Evolutionary conservation across 495 filamentous ascomycete genomes (phyloP).

Genomic region (Xylaria grammica): DNA sequence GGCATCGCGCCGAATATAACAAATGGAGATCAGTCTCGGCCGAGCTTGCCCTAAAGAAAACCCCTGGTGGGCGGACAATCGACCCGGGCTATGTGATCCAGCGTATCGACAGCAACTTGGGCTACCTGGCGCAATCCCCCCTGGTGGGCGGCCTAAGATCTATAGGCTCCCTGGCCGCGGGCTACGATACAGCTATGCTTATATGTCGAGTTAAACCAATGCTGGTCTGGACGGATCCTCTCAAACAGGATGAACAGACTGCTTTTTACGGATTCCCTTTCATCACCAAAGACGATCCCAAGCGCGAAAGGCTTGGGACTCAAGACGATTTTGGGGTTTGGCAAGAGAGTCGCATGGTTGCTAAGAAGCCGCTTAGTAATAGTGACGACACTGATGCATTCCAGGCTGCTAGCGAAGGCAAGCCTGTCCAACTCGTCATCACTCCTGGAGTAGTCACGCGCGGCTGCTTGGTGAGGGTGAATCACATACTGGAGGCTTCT

Average conservation of each 20-base stretch:
- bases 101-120: not conserved
- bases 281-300: not conserved
- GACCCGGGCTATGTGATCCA: not conserved
- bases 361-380: not conserved
- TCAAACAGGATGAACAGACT: not conserved
- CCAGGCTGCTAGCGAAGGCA: not conserved
- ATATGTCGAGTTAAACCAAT: not conserved
- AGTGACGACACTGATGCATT: not conserved
- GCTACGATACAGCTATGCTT: not conserved
- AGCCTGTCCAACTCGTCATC: not conserved
- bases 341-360: not conserved
- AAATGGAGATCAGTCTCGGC: slow-evolving; percentile 1
- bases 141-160: no score
- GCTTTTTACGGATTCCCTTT: not conserved
- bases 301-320: not conserved
- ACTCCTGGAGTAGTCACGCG: not conserved
- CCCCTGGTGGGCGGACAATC: not conserved
- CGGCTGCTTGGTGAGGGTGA: not conserved
- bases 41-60: not conserved
- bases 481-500: not conserved
- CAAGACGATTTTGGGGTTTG: not conserved
- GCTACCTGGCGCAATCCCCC: not conserved
- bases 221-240: not conserved
- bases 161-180: not conserved
- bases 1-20: not conserved